These are phyloP conservation scores for Polyplosphaeria fusca DNA, from an alignment of 495 filamentous ascomycete genomes.

Conservation along the genomic window DNA sequence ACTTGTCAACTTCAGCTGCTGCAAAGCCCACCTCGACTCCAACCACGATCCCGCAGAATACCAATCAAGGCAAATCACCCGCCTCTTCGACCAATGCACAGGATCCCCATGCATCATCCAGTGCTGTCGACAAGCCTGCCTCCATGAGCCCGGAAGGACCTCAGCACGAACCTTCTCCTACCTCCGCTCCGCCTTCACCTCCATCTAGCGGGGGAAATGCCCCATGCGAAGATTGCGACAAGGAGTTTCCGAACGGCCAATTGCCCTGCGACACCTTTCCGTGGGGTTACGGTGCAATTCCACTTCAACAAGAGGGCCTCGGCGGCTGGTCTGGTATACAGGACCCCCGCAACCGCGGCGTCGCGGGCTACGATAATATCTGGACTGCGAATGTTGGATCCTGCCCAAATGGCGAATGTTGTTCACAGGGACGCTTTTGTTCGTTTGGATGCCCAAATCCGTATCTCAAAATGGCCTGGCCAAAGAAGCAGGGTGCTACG, in stretches of 20 bases:
- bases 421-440: conserved; percentile 67
- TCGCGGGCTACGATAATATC: conserved; percentile 55
- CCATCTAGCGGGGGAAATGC: conserved; percentile 7
- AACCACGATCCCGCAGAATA: not conserved
- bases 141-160: not conserved
- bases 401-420: conserved; percentile 52
- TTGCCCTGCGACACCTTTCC: conserved; percentile 73
- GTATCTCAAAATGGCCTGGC: conserved; percentile 94
- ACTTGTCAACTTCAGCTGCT: conserved; percentile 6
- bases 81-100: not conserved
- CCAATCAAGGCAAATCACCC: conserved; percentile 1
- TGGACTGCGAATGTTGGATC: conserved; percentile 46
- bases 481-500: conserved; percentile 69
- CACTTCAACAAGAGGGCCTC: conserved; percentile 63
- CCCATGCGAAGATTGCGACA: conserved; percentile 48
- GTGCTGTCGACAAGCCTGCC: not conserved
- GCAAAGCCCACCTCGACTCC: not conserved
- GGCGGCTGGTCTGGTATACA: conserved; percentile 83
- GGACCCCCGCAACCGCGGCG: conserved; percentile 46
- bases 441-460: conserved; percentile 91
- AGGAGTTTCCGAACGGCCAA: conserved; percentile 74
- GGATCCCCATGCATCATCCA: not conserved
- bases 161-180: not conserved
- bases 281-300: conserved; percentile 74
- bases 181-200: not conserved